These are phyloP conservation scores for Marasmius oreades DNA, from an alignment of 1,284 basidiomycete species.

Conservation along the genomic window DNA sequence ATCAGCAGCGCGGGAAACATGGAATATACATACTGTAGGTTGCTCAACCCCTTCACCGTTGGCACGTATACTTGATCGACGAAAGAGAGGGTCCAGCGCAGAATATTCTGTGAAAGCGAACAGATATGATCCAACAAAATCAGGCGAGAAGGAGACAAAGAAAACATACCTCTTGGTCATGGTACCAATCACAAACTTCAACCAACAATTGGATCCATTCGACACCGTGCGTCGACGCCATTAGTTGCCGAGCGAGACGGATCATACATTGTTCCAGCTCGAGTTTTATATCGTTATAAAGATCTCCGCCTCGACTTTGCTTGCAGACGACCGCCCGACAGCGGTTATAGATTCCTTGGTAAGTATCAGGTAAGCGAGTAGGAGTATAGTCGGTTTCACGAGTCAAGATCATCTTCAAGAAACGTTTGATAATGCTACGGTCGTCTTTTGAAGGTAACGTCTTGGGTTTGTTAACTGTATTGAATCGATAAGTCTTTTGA, in stretches of 20 bases:
- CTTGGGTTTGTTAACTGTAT: background rate
- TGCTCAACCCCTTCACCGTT: slow-evolving; percentile 29
- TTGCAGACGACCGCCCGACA: slow-evolving; percentile 53
- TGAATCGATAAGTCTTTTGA: background rate
- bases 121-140: background rate
- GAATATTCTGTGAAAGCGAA: slow-evolving; percentile 35
- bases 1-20: no score
- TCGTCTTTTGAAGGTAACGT: slow-evolving; percentile 1
- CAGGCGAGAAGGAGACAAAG: background rate
- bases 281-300: slow-evolving; percentile 49
- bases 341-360: slow-evolving; percentile 52
- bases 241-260: slow-evolving; percentile 35
- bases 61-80: slow-evolving; percentile 57
- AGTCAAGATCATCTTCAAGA: slow-evolving; percentile 43
- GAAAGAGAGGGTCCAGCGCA: slow-evolving; percentile 58
- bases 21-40: slow-evolving; percentile 37
- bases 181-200: slow-evolving; percentile 56
- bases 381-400: slow-evolving; percentile 26
- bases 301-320: slow-evolving; percentile 45
- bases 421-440: slow-evolving; percentile 18
- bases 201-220: slow-evolving; percentile 55
- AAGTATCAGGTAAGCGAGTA: slow-evolving; percentile 37
- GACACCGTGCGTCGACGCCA: slow-evolving; percentile 25
- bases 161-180: slow-evolving; percentile 52
- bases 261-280: slow-evolving; percentile 51